Base-by-base conservation (phyloP, 2,329 filamentous ascomycete species). In the Cladosporium sphaerospermum region DNA sequence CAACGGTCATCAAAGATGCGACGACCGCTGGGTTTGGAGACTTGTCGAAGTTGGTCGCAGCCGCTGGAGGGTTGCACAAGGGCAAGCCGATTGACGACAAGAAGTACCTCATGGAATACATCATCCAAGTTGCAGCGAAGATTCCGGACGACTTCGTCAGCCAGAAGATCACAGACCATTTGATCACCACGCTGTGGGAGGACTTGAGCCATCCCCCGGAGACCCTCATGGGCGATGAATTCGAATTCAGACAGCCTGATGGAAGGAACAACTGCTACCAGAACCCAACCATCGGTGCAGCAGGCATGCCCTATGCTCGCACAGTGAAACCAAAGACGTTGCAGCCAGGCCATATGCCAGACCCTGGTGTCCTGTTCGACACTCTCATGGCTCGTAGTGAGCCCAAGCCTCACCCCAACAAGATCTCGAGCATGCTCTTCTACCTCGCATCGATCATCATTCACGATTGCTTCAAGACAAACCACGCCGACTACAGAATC, bases 351-450 rank as follows among this genome's bases (percentile, higher is more conserved):
- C 75, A 79, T 28, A 76, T 82, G 48, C 84, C 85, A 1, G 85
- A 88, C 46, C 77, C 85, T 0, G 81, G 80, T 14, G 71, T 84
- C 11, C 71, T 89, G 3, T 89, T 89, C 55, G 85, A 88, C 66
- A 79, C 78, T 18, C 64, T 88, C 23, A 79, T 88, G 75, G 81
- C 80, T 13, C 78, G 85, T 23, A 77, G 78, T 54, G 69, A 75
- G n/a, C 80, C 81, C 56, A 76, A 81, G 56, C 74, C 82, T 52
- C 86, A 89, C 64, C 83, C 84, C 0, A 85, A 85, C 47, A 79
- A 81, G n/a, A 82, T 90, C 39, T 89, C 85, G 0, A 85, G 83
- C 60, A 82, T 89, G 71, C 72, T 91, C 13, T 89, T 88, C 67
- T 89, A 89, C 59, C 73, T 88, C 41, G 87, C 86, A 0, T 82